phyloP scores from a whole-genome alignment of 169 alveolate genomes.

The Plasmodium vivax region DNA sequence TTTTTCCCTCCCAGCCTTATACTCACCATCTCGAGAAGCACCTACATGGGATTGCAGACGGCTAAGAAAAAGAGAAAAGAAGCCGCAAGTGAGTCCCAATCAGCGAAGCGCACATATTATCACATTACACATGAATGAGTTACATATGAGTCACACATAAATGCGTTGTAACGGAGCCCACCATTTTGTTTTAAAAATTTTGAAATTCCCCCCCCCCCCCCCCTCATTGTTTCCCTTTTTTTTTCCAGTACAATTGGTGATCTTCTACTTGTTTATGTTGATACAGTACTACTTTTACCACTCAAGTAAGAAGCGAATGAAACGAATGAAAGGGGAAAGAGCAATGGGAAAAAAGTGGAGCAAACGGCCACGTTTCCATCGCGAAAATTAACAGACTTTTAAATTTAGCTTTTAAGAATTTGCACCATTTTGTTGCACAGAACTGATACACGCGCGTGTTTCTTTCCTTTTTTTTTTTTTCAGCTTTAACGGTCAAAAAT shows the following conservation, averaged over 20 bases:
- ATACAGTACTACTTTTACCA: conserved; percentile 43
- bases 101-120: neutral
- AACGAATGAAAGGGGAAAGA: neutral
- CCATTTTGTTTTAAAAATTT: neutral
- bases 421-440: neutral
- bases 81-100: conserved; percentile 22
- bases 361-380: neutral
- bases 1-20: conserved; percentile 10
- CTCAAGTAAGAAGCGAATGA: conserved; percentile 28
- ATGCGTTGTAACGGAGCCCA: neutral
- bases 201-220: neutral
- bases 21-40: conserved; percentile 19
- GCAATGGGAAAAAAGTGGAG: neutral
- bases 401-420: neutral
- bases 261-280: neutral
- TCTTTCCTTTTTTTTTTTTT: conserved; percentile 14
- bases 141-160: neutral
- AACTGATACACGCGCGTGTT: neutral
- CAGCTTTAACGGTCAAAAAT: conserved; percentile 25
- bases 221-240: neutral
- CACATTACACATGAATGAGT: no score
- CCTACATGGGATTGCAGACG: conserved; percentile 31
- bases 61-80: conserved; percentile 63
- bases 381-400: neutral
- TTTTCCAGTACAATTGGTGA: conserved; percentile 32